Evolutionary conservation across 2,329 filamentous ascomycete species (phyloP).

Genomic region (Dactylellina sp.): DNA sequence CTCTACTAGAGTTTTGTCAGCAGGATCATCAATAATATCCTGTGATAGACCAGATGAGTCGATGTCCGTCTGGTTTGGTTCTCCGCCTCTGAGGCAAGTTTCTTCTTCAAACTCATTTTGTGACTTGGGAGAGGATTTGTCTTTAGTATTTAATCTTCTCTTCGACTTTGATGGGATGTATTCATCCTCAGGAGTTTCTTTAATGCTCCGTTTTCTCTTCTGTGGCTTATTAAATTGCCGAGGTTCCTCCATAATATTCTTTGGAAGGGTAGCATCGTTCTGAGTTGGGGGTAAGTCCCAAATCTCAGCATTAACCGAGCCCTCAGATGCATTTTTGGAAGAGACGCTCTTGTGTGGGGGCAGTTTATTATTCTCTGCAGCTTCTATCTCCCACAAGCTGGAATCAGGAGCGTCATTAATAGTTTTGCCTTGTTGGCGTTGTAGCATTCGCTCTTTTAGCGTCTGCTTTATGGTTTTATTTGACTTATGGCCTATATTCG

Average conservation of each 20-base stretch:
- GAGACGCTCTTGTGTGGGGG: not conserved
- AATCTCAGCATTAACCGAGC: not conserved
- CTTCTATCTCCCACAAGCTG: constrained; percentile 30
- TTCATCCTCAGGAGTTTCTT: constrained; percentile 7
- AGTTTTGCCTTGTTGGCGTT: constrained; percentile 10
- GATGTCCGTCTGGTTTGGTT: not conserved
- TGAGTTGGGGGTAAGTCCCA: constrained; percentile 27
- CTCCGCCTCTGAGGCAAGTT: not conserved
- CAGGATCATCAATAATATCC: not conserved
- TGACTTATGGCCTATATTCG: not conserved
- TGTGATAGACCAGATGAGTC: no score
- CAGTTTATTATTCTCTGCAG: not conserved
- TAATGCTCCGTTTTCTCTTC: not conserved
- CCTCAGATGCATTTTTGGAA: not conserved
- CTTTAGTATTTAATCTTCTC: not conserved
- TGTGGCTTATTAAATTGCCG: not conserved
- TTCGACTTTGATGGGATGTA: constrained; percentile 9
- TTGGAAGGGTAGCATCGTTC: constrained; percentile 3
- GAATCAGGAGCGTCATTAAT: constrained; percentile 28
- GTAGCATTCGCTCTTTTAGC: constrained; percentile 19
- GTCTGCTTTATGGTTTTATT: not conserved
- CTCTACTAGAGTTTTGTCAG: constrained; percentile 18
- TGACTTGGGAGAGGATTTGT: no score
- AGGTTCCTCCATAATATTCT: not conserved
- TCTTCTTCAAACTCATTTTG: no score